Base-by-base conservation (phyloP, 371 early-diverging fungal species). In the Syncephalastrum monosporum region DNA sequence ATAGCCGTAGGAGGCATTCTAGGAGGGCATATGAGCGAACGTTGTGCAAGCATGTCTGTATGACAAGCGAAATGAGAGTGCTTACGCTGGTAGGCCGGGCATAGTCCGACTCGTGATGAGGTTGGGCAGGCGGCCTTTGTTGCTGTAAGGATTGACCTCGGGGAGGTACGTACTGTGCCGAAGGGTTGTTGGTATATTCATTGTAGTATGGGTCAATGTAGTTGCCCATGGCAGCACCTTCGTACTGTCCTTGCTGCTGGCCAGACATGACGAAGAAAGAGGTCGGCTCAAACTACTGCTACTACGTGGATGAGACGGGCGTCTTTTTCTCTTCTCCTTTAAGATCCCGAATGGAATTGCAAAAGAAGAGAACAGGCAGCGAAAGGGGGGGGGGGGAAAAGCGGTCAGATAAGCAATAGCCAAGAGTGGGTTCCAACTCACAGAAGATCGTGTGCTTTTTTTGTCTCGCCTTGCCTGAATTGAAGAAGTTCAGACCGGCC, bases 141-240 rank as follows among this genome's bases (percentile, higher is more conserved):
- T 54, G 52, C n/a, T 53, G 60, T 10, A 60, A 29, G 5, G 60
- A 60, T 54, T 60, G 60, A 21, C 54, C 54, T 41, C 60, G 60
- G 14, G 60, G 60, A 54, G 60, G 60, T n/a, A 49, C 50, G 46
- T 54, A 21, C 24, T 53, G 46, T 3, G 15, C 54, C 17, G 60
- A 54, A 17, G 46, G 48, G n/a, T 21, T 45, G 24, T 27, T 24
- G 45, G 60, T 33, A 27, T 54, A 42, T 54, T 60, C 60, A 41
- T 60, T 54, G 45, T 54, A 29, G 44, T 60, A 60, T 7, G 47
- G 43, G 44, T 60, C 54, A 1, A 48, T 42, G 19, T 48, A 55
- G 38, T 50, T 55, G 29, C 54, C 54, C 54, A 60, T 60, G 42
- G 53, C 21, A 27, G 53, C 53, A 15, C 53, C 23, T 14, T 48